Conservation (phyloP, 2,329 filamentous ascomycete species). For the Claviceps arundinis region DNA sequence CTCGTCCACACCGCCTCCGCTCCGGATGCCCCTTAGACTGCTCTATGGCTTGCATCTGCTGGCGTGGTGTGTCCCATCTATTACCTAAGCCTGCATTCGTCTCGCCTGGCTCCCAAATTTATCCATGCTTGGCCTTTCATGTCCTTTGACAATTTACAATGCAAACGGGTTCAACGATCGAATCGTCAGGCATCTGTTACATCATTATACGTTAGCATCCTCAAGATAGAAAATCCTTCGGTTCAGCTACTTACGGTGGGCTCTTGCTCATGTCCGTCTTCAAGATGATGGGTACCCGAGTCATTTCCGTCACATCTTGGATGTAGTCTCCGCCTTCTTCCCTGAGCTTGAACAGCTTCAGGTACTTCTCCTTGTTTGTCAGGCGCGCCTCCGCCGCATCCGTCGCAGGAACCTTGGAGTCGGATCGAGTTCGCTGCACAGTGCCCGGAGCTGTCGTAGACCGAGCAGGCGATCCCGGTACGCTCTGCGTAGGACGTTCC, state of each 20-base stretch:
- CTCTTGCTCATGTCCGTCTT: conserved; percentile 98
- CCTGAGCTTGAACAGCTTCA: conserved; percentile 75
- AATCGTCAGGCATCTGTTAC: conserved; percentile 62
- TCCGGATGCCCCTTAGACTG: neutral
- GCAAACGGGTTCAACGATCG: conserved; percentile 72
- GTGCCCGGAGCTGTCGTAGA: conserved; percentile 53
- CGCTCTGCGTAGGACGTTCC: conserved; percentile 87
- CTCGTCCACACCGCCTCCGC: neutral
- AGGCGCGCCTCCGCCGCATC: conserved; percentile 69
- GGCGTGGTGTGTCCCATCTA: neutral
- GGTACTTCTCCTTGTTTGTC: conserved; percentile 91
- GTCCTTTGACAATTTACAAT: conserved; percentile 23
- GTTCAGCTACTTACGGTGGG: conserved; percentile 71
- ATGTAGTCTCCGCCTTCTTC: conserved; percentile 94
- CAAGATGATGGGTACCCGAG: conserved; percentile 87
- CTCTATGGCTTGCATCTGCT: conserved; percentile 5
- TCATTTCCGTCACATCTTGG: conserved; percentile 97
- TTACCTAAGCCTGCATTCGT: neutral
- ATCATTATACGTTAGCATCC: neutral
- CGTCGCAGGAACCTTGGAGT: conserved; percentile 71
- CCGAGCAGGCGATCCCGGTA: conserved; percentile 78
- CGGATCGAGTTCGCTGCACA: conserved; percentile 80
- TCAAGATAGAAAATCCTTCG: neutral
- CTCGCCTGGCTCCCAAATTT: neutral
- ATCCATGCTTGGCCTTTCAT: neutral